Conservation (phyloP, 208 protist species). For the Leishmania amazonensis region DNA sequence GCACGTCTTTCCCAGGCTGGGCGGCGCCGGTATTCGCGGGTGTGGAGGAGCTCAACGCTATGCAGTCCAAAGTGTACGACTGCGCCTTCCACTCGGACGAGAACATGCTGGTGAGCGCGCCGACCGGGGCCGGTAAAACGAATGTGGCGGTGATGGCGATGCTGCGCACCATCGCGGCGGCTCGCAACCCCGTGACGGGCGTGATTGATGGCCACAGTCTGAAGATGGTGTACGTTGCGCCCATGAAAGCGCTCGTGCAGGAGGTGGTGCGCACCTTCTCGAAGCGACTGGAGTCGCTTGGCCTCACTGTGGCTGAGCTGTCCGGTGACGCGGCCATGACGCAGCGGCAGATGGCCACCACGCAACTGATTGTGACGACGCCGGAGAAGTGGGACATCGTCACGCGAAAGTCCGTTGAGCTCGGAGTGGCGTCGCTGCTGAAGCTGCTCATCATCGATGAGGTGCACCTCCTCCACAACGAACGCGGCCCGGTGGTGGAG, state of each 20-base stretch:
- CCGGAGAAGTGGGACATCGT: conserved; percentile 99
- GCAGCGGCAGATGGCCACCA: conserved; percentile 96
- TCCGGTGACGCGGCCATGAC: conserved; percentile 98
- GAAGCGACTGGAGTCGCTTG: conserved; percentile 91
- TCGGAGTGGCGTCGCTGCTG: conserved; percentile 84
- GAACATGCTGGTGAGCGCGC: conserved; percentile 99
- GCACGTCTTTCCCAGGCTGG: conserved; percentile 69
- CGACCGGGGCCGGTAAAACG: conserved; percentile 99
- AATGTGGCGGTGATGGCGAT: conserved; percentile 99
- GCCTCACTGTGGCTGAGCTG: conserved; percentile 96
- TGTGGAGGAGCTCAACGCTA: conserved; percentile 93
- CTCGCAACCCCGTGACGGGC: conserved; percentile 18
- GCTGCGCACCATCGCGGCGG: conserved; percentile 87
- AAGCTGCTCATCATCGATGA: conserved; percentile 97
- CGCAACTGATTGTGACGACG: conserved; percentile 99
- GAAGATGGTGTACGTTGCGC: conserved; percentile 99
- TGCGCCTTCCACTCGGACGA: conserved; percentile 93
- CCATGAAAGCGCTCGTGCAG: conserved; percentile 99
- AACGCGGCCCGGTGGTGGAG: conserved; percentile 99
- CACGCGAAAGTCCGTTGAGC: conserved; percentile 97
- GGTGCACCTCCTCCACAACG: conserved; percentile 99
- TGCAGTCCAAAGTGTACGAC: conserved; percentile 97
- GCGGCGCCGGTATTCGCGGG: conserved; percentile 58
- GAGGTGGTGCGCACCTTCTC: conserved; percentile 99
- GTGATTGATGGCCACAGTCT: conserved; percentile 56